Percentiles rank a stretch among this genome's conserved stretches.
These are phyloP conservation scores for Mucuna pruriens DNA, from an alignment of 306 rosid genomes.

Conservation along the genomic window DNA sequence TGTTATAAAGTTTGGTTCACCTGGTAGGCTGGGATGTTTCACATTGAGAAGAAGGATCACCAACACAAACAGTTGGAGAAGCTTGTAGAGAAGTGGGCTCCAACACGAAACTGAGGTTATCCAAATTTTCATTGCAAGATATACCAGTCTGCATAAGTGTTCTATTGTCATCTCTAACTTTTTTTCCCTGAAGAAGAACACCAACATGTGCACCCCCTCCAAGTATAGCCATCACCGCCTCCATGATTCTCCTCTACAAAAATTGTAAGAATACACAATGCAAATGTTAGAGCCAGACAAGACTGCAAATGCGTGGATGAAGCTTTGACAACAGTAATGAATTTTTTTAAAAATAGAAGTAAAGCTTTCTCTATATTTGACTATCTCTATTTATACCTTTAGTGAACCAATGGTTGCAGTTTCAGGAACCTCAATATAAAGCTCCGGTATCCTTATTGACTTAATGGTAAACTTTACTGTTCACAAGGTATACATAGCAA, in stretches of 20 bases:
- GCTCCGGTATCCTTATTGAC: conserved; percentile 88
- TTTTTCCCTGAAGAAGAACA: conserved; percentile 74
- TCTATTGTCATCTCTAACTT: conserved; percentile 76
- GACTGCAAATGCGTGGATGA: background rate
- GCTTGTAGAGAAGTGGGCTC: conserved; percentile 68
- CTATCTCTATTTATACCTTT: conserved; percentile 59
- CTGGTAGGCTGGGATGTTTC: conserved; percentile 57
- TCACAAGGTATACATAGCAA: conserved; percentile 35
- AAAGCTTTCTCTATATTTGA: background rate
- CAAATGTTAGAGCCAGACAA: background rate
- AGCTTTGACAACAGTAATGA: conserved; percentile 7
- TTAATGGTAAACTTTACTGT: conserved; percentile 86
- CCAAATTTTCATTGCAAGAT: conserved; percentile 76
- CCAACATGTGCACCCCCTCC: conserved; percentile 74
- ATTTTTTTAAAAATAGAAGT: background rate
- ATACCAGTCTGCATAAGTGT: conserved; percentile 86
- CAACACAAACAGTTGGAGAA: conserved; percentile 50
- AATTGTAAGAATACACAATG: conserved; percentile 12
- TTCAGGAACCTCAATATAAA: conserved; percentile 85
- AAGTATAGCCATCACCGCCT: conserved; percentile 77
- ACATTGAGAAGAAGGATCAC: conserved; percentile 58
- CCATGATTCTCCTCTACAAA: conserved; percentile 78
- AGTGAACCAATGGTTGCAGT: conserved; percentile 81
- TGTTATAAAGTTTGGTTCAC: conserved; percentile 48
- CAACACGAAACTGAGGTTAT: conserved; percentile 74